Evolutionary conservation across 1,139 yeast species (phyloP).

Genomic region (Kurtzmaniella quercitrusa): DNA sequence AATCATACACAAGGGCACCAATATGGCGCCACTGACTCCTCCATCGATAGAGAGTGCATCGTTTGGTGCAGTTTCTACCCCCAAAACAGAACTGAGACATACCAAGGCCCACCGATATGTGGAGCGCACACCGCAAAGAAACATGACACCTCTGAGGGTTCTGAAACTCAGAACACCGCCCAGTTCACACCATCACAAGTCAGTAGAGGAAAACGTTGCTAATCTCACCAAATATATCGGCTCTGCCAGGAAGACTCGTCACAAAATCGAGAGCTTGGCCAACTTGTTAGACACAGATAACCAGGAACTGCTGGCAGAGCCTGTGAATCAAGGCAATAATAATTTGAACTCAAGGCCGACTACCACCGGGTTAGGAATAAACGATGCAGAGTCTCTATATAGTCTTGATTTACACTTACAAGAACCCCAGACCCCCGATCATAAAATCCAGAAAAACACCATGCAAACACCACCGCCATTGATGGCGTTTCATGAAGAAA

Average conservation of each 20-base stretch:
- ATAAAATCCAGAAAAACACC: neutral
- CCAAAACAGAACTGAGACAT: conserved; percentile 2
- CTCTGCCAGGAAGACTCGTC: neutral
- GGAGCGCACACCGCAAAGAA: neutral
- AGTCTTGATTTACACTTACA: conserved; percentile 5
- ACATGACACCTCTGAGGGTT: neutral
- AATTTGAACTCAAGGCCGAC: neutral
- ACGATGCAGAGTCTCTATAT: conserved; percentile 1
- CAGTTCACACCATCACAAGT: conserved; percentile 2
- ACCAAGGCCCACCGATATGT: neutral
- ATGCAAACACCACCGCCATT: conserved; percentile 3
- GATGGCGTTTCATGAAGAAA: conserved; percentile 1
- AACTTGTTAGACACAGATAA: neutral
- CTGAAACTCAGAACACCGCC: conserved; percentile 1
- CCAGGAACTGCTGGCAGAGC: conserved; percentile 3
- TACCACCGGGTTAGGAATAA: conserved; percentile 6
- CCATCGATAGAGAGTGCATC: neutral
- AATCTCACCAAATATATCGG: neutral
- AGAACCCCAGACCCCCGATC: conserved; percentile 5
- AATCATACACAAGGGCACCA: neutral
- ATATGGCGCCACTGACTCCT: conserved; percentile 1
- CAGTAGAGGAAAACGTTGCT: neutral
- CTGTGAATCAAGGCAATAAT: neutral
- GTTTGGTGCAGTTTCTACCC: neutral
- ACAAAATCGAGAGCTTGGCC: neutral